phyloP scores from a whole-genome alignment of 169 alveolate species.

The Cryptosporidium tyzzeri region DNA sequence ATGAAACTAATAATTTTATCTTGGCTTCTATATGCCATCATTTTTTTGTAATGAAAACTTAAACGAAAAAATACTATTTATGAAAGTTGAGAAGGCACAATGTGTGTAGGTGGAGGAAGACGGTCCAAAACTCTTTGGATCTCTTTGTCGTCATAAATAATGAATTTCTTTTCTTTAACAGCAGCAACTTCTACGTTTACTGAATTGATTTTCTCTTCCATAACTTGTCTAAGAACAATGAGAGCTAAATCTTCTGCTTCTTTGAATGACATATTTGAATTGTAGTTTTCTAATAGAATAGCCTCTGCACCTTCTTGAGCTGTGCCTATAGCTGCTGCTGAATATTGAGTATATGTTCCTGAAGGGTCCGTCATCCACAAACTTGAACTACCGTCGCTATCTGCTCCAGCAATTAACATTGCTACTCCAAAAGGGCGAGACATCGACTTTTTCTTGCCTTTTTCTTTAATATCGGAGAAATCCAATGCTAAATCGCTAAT shows the following conservation, averaged over 20 bases:
- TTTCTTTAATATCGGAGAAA: slow-evolving; percentile 90
- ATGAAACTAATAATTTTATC: neutral
- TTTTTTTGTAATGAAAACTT: neutral
- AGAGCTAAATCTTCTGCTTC: slow-evolving; percentile 96
- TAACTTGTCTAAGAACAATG: slow-evolving; percentile 95
- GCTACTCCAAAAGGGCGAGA: slow-evolving; percentile 99
- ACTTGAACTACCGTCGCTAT: slow-evolving; percentile 93
- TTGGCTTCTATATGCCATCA: neutral
- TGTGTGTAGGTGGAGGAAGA: slow-evolving; percentile 73
- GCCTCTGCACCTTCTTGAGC: slow-evolving; percentile 96
- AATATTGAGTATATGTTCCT: slow-evolving; percentile 95
- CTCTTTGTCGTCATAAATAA: slow-evolving; percentile 20
- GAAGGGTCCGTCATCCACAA: slow-evolving; percentile 97
- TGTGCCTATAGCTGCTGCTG: slow-evolving; percentile 98
- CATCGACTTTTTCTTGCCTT: slow-evolving; percentile 88
- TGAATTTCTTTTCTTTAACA: slow-evolving; percentile 74
- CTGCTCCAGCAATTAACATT: slow-evolving; percentile 96
- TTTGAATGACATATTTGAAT: slow-evolving; percentile 89
- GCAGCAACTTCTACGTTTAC: slow-evolving; percentile 95
- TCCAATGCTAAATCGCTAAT: slow-evolving; percentile 96
- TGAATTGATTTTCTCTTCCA: slow-evolving; percentile 96
- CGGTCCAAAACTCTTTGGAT: slow-evolving; percentile 44
- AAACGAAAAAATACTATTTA: neutral
- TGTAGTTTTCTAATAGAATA: slow-evolving; percentile 94
- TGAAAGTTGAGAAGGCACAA: slow-evolving; percentile 59